Base-by-base conservation (phyloP, 352 stramenopile genomes). In the Blastocystis sp. region DNA sequence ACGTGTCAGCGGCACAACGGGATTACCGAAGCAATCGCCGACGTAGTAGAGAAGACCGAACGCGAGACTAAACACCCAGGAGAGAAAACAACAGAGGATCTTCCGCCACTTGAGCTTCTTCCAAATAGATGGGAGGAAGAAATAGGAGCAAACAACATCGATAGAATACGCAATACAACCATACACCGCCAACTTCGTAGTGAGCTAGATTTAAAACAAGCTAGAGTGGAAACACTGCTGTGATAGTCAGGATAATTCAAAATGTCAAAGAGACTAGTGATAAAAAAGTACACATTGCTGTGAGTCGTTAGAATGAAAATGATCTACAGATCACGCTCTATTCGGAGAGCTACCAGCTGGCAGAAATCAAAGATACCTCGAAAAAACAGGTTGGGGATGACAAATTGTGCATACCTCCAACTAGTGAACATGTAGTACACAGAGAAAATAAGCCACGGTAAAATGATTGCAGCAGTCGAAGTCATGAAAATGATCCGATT, bases 21-120 rank as follows among this genome's bases (percentile, higher is more conserved):
- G 15, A 45, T 29, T 69, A 84, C 73, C 73, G 13, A 55, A 53
- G 68, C 73, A 84, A 64, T 61, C 73, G 43, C 41, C 34, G 11
- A 84, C 73, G 29, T 66, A 61, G 50, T 84, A 66, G 26, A 84
- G 26, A 8, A 84, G 29, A 39, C 73, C 73, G 43, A 84, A 84
- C 7, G 50, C 29, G 18, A 84, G 29, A 11, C 47, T 53, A 43
- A 84, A 84, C 20, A 84, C 53, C 73, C 73, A 84, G 15, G 53
- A 69, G 13, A 66, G 47, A 4, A 84, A 54, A 11, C 50, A 68
- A 53, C 62, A 53, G 0, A 84, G 20, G 15, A 84, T 68, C 73
- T 84, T 84, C 18, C n/a, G 64, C 73, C 73, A 84, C 53, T 84
- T 84, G 29, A 68, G 53, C 73, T 84, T 84, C 55, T 84, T 53